Conservation (phyloP, 306 rosid genomes). For the Abrus precatorius region DNA sequence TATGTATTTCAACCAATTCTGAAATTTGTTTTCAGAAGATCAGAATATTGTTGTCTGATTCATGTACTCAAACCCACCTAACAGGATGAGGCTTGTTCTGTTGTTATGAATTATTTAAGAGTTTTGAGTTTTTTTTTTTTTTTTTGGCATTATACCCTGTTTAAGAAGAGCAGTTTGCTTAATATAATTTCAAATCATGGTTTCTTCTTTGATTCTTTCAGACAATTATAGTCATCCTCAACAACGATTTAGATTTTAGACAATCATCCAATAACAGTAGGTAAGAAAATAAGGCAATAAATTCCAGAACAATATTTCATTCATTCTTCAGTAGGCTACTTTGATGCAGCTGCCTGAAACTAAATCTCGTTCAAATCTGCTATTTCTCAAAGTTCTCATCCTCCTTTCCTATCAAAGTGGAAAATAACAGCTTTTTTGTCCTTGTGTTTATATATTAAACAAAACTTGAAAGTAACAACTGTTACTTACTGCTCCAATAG, state of each 20-base stretch:
- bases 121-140: too few relatives aligned
- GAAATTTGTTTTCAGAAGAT: too few relatives aligned
- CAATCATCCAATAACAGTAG: background rate
- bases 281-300: background rate
- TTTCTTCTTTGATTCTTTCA: too few relatives aligned
- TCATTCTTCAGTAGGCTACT: background rate
- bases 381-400: background rate
- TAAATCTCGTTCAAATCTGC: background rate
- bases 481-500: background rate
- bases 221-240: background rate
- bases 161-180: too few relatives aligned
- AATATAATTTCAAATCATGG: too few relatives aligned
- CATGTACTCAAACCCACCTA: too few relatives aligned
- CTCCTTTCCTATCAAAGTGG: background rate
- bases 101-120: too few relatives aligned
- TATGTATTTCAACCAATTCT: too few relatives aligned
- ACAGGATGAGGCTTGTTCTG: too few relatives aligned
- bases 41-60: too few relatives aligned
- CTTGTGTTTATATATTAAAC: background rate
- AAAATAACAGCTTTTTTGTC: background rate
- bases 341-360: background rate
- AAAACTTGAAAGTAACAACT: background rate
- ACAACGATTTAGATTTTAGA: background rate
- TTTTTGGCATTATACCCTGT: too few relatives aligned
- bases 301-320: background rate